Conservation (phyloP, 305 asterid genomes). For the Plantago lanceolata region DNA sequence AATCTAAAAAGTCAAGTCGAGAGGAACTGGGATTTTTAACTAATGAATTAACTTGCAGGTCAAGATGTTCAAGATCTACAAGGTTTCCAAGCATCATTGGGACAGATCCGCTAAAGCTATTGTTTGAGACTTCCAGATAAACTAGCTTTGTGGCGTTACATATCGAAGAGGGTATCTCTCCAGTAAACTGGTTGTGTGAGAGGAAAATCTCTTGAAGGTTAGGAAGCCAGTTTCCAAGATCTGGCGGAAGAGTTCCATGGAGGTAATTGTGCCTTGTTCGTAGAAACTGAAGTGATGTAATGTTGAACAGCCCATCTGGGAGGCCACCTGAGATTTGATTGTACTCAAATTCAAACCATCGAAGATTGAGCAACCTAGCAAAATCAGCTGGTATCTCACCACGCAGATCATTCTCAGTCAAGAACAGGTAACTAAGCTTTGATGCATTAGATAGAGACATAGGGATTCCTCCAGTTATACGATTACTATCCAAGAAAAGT, state of each 20-base stretch:
- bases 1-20: conserved; percentile 31
- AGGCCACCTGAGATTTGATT: conserved; percentile 32
- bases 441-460: conserved; percentile 33
- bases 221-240: conserved; percentile 37
- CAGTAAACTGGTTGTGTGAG: conserved; percentile 40
- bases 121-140: conserved; percentile 30
- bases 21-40: conserved; percentile 22
- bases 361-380: conserved; percentile 25
- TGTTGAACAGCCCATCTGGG: conserved; percentile 33
- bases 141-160: conserved; percentile 38
- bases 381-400: conserved; percentile 34
- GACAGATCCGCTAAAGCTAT: conserved; percentile 33
- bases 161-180: conserved; percentile 37
- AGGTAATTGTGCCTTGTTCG: conserved; percentile 34
- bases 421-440: conserved; percentile 22
- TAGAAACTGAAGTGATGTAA: conserved; percentile 32
- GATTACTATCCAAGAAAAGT: conserved; percentile 36
- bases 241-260: conserved; percentile 32
- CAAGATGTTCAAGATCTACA: conserved; percentile 23
- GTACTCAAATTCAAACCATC: conserved; percentile 35
- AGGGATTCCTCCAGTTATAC: conserved; percentile 35
- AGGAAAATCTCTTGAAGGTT: conserved; percentile 35
- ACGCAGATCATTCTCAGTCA: conserved; percentile 33
- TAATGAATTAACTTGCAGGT: conserved; percentile 27
- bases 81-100: conserved; percentile 36